Percentiles rank a stretch among this genome's conserved stretches.
These are phyloP conservation scores for Hericium erinaceus DNA, from an alignment of 768 basidiomycete species.

Conservation along the genomic window DNA sequence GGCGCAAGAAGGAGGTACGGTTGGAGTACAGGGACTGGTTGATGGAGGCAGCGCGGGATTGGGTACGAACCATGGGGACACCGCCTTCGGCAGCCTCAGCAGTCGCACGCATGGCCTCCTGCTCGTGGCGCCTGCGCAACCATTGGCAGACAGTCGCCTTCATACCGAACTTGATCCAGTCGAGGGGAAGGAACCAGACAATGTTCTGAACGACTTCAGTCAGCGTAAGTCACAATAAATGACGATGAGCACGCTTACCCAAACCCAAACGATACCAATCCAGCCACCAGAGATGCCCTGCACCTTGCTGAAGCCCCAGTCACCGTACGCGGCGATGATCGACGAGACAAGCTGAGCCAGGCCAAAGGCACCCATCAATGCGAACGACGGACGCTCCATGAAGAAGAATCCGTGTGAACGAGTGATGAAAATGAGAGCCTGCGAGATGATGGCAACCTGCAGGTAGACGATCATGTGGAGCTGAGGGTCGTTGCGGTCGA, in stretches of 20 bases:
- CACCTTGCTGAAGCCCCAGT: constrained; percentile 94
- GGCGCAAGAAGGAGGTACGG: constrained; percentile 87
- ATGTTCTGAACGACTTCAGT: constrained; percentile 56
- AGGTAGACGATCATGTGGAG: constrained; percentile 90
- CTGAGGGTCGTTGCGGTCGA: constrained; percentile 53
- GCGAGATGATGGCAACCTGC: constrained; percentile 98
- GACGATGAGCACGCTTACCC: constrained; percentile 42
- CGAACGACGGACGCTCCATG: constrained; percentile 88
- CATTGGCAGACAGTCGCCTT: constrained; percentile 85
- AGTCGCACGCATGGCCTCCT: constrained; percentile 22
- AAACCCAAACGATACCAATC: constrained; percentile 97
- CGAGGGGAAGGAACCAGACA: constrained; percentile 92
- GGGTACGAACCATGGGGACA: constrained; percentile 75
- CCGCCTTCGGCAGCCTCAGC: constrained; percentile 29
- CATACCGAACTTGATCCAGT: constrained; percentile 94
- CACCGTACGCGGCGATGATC: constrained; percentile 87
- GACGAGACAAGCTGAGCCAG: constrained; percentile 90
- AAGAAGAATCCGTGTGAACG: constrained; percentile 95
- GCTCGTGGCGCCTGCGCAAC: constrained; percentile 58
- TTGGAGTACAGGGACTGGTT: constrained; percentile 94
- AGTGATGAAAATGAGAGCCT: constrained; percentile 94
- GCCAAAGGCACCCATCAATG: constrained; percentile 85
- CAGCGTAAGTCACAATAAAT: not conserved
- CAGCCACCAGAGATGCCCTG: constrained; percentile 76
- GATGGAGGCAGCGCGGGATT: constrained; percentile 81